Conservation (phyloP, 495 filamentous ascomycete species). For the Cenococcum geophilum region DNA sequence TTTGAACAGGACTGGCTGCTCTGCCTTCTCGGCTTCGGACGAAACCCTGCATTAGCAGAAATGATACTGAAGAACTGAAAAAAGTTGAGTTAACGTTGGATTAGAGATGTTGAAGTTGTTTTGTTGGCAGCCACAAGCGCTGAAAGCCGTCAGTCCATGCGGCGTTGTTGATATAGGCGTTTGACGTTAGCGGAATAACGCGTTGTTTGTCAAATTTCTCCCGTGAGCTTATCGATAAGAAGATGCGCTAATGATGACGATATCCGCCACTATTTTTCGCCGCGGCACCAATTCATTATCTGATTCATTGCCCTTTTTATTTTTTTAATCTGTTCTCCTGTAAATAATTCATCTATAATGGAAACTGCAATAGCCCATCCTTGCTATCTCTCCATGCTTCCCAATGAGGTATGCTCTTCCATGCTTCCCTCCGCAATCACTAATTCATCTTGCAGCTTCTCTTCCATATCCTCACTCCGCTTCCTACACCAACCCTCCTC, state of each 20-base stretch:
- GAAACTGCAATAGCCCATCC: slow-evolving; percentile 7
- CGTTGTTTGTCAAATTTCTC: neutral
- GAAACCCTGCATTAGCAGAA: neutral
- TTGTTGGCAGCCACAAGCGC: neutral
- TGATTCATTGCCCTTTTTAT: neutral
- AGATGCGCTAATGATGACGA: slow-evolving; percentile 12
- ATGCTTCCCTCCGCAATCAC: slow-evolving; percentile 4
- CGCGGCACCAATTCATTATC: neutral
- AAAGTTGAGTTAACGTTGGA: too few species aligned
- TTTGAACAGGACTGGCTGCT: neutral
- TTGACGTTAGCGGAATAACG: neutral
- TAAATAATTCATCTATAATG: neutral
- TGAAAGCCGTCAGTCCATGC: neutral
- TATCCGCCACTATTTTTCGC: slow-evolving; percentile 2
- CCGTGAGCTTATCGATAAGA: slow-evolving; percentile 1
- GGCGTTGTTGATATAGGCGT: neutral
- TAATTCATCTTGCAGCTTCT: slow-evolving; percentile 50
- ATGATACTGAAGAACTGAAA: neutral
- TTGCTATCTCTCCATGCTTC: slow-evolving; percentile 42
- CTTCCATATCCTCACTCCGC: slow-evolving; percentile 54
- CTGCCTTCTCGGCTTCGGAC: neutral
- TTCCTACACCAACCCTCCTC: slow-evolving; percentile 57
- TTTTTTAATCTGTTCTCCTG: neutral
- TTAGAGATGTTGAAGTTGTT: too few species aligned
- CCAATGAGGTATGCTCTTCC: slow-evolving; percentile 43